These are phyloP conservation scores for Myrica gale DNA, from an alignment of 306 rosid genomes.

Conservation along the genomic window DNA sequence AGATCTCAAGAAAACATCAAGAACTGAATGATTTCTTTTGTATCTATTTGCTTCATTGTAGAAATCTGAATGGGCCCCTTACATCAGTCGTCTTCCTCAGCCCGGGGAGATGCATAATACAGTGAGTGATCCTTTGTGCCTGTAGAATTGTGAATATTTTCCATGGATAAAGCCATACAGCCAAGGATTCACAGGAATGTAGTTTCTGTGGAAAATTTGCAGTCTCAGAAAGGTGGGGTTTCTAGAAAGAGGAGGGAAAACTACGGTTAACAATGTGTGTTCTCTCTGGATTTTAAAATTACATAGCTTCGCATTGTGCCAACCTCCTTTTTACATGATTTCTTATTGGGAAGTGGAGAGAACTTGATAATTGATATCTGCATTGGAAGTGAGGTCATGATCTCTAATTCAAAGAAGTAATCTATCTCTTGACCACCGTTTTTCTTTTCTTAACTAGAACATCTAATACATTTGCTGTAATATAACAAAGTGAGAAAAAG, in stretches of 20 bases:
- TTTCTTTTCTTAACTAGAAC: not conserved
- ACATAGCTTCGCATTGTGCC: not conserved
- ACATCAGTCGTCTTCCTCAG: conserved; percentile 57
- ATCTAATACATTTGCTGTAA: not conserved
- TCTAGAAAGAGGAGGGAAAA: not conserved
- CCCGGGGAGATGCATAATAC: conserved; percentile 55
- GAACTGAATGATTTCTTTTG: not conserved
- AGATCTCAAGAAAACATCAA: too few species aligned
- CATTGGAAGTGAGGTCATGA: not conserved
- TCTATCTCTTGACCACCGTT: not conserved
- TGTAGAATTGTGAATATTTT: not conserved
- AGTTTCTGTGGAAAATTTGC: not conserved
- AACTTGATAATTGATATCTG: not conserved
- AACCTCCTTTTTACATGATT: not conserved
- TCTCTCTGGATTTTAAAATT: not conserved
- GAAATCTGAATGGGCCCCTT: conserved; percentile 74
- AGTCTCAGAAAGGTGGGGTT: not conserved
- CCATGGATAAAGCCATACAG: not conserved
- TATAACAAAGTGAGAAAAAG: not conserved
- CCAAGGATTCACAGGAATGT: not conserved
- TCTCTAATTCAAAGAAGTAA: not conserved
- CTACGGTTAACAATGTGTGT: too few species aligned
- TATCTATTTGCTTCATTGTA: conserved; percentile 29
- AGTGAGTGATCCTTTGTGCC: conserved; percentile 34
- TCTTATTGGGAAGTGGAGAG: not conserved